These are phyloP conservation scores for Hyphopichia homilentoma DNA, from an alignment of 805 yeast species.

Conservation along the genomic window DNA sequence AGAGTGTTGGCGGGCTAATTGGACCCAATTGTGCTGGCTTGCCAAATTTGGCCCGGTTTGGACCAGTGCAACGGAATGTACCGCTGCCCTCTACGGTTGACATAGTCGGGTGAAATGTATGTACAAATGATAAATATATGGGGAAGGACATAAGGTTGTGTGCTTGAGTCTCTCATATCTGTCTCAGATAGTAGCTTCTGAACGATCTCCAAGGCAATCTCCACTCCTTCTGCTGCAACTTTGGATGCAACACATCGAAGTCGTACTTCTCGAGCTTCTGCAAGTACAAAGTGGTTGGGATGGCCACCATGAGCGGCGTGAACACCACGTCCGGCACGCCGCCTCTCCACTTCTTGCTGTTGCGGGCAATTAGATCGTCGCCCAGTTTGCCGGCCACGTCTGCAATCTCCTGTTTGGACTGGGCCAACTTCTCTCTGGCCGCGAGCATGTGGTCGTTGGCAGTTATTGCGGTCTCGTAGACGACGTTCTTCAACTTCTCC, in stretches of 20 bases:
- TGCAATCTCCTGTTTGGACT: slow-evolving; percentile 35
- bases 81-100: too few relatives aligned
- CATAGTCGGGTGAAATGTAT: too few relatives aligned
- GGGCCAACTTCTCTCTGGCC: slow-evolving; percentile 53
- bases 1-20: too few relatives aligned
- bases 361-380: slow-evolving; percentile 20
- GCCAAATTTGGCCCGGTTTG: too few relatives aligned
- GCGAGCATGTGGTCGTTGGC: slow-evolving; percentile 80
- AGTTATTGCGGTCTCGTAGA: slow-evolving; percentile 64
- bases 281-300: slow-evolving; percentile 64
- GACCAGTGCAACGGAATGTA: too few relatives aligned
- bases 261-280: slow-evolving; percentile 56
- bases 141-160: not conserved
- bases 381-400: slow-evolving; percentile 19
- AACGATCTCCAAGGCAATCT: slow-evolving; percentile 60
- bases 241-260: slow-evolving; percentile 54
- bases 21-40: too few relatives aligned
- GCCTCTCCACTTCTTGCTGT: slow-evolving; percentile 36
- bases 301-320: slow-evolving; percentile 63
- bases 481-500: slow-evolving; percentile 49
- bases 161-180: too few relatives aligned
- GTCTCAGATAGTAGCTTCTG: slow-evolving; percentile 40
- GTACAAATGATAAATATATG: not conserved
- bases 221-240: slow-evolving; percentile 55
- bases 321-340: slow-evolving; percentile 61